phyloP scores from a whole-genome alignment of 2,329 filamentous ascomycete genomes.

The Tolypocladium tundrense region DNA sequence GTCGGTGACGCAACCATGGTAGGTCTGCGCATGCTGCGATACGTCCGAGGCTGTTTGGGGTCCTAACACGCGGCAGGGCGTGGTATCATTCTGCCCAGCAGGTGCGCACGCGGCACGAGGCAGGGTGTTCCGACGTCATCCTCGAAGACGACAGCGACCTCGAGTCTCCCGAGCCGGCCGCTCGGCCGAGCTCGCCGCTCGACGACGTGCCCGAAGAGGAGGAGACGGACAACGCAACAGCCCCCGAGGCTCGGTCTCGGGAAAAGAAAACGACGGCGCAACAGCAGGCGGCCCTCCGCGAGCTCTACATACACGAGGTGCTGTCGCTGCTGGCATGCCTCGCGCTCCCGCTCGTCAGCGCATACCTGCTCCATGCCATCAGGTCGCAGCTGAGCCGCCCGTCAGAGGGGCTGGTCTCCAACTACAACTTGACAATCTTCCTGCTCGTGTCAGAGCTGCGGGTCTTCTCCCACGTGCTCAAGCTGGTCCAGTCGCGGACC shows the following conservation, averaged over 20 bases:
- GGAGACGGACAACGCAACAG: conserved; percentile 5
- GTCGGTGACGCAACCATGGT: conserved; percentile 88
- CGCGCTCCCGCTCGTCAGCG: conserved; percentile 64
- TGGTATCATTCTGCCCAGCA: conserved; percentile 67
- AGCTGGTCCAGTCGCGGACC: conserved; percentile 68
- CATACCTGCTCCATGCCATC: conserved; percentile 74
- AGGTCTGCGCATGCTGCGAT: conserved; percentile 4
- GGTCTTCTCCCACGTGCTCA: conserved; percentile 71
- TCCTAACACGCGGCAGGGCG: conserved; percentile 35
- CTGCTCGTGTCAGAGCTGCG: conserved; percentile 77
- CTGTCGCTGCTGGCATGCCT: conserved; percentile 72
- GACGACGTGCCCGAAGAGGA: conserved; percentile 36
- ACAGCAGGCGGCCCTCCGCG: conserved; percentile 36
- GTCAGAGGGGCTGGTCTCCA: conserved; percentile 78
- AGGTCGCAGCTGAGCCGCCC: conserved; percentile 71
- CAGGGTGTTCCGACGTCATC: conserved; percentile 23
- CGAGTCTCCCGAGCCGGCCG: conserved; percentile 17
- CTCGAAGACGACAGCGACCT: conserved; percentile 35
- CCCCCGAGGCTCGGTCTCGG: background rate
- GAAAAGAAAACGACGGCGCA: conserved; percentile 11
- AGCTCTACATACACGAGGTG: conserved; percentile 66
- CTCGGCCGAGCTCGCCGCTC: conserved; percentile 15
- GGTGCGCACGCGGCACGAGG: conserved; percentile 43
- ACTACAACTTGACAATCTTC: conserved; percentile 90
- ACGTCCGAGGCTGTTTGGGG: too few species aligned